Conservation (phyloP, 805 yeast genomes). For the Saturnispora bothae region DNA sequence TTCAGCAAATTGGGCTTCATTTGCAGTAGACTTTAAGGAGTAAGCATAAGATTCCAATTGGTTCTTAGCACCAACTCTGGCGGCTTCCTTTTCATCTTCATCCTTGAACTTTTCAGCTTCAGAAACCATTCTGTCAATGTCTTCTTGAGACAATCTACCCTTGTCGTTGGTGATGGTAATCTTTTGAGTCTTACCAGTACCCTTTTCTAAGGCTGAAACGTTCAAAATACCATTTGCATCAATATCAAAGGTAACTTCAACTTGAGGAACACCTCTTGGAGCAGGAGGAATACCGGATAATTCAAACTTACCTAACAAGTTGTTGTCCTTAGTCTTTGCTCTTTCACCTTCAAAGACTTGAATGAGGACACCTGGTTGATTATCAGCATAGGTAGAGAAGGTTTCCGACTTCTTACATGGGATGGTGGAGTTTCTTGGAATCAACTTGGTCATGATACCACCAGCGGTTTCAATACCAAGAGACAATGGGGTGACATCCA, state of each 20-base stretch:
- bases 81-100: conserved; percentile 94
- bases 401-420: conserved; percentile 97
- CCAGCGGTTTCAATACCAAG: conserved; percentile 98
- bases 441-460: conserved; percentile 97
- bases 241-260: conserved; percentile 93
- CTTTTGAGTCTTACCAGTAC: conserved; percentile 96
- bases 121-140: conserved; percentile 93
- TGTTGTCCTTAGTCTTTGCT: conserved; percentile 91
- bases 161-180: conserved; percentile 97
- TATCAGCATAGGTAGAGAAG: conserved; percentile 94
- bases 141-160: conserved; percentile 97
- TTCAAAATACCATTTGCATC: conserved; percentile 97
- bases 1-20: conserved; percentile 76
- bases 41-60: conserved; percentile 97
- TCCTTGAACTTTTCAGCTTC: conserved; percentile 98
- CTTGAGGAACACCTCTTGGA: conserved; percentile 97
- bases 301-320: conserved; percentile 94
- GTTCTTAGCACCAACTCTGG: conserved; percentile 98
- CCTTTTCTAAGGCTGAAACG: conserved; percentile 94
- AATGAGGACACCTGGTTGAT: conserved; percentile 97
- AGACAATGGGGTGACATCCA: conserved; percentile 96
- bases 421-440: conserved; percentile 96
- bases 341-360: conserved; percentile 99
- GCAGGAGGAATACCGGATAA: conserved; percentile 96
- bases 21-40: conserved; percentile 86